Evolutionary conservation across 345 rosid species (phyloP), one percentile per base, ranked within the genome.

Genomic region (Bruguiera gymnorhiza): DNA sequence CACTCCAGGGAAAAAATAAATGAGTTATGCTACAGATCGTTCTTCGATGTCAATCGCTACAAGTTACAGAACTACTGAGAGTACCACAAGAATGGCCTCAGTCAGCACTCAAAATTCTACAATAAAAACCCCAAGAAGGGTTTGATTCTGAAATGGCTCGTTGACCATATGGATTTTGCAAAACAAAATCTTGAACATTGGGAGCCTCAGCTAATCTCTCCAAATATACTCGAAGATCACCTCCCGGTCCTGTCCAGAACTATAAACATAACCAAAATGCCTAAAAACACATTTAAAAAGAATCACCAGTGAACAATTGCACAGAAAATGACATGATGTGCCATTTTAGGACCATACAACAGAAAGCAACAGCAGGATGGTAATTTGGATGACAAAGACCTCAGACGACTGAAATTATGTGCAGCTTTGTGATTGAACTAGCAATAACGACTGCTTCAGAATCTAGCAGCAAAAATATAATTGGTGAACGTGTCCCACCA

Each of bases 161-260:
- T 78, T 95, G 93, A 63, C 99, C 99, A 65, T 86, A 86, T 59
- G 96, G 96, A 79, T 95, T 85, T 72, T 84, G 76, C 21, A 72
- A 76, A 50, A 92, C 86, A 70, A 73, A 92, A 68, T 85, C 80
- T 62, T 73, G 92, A 75, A 92, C 91, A 55, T 86, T 79, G 16
- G 76, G 81, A 0, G 89, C 89, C 71, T 63, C 76, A 5, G 86
- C 87, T 82, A 95, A 68, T 48, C 74, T 72, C 81, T 89, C 91
- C 36, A 95, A 81, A 74, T 92, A 92, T 19, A 76, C 70, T 50
- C 86, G 88, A 55, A 95, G 86, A 63, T 92, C 91, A 62, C 99
- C 98, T 51, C 85, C 84, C 60, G 83, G 85, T 61, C 96, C 98
- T 94, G 85, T 68, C 72, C 34, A 54, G 27, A 27, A 23, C 50